Evolutionary conservation across 192 early-diverging fungal species (phyloP), one percentile per base, ranked within the genome.

Genomic region (Coemansia sp.): DNA sequence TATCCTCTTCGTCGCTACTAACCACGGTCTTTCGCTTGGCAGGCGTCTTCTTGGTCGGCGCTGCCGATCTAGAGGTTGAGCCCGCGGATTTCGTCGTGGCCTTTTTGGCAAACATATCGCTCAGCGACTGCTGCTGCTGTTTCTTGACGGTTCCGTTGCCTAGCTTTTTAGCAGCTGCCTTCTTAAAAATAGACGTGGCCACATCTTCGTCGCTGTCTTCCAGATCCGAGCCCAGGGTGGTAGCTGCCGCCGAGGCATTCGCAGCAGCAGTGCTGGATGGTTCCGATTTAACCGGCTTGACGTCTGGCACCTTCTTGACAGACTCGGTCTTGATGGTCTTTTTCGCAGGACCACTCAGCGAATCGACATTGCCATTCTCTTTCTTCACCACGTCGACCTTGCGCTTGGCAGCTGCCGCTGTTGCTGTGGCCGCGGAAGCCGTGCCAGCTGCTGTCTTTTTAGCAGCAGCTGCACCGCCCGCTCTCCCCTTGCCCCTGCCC

Each of bases 191-290:
- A 4, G 53, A 56, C 51, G 53, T 4, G 1, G 73, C 20, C 23
- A 75, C 69, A 29, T 81, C 78, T 19, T 81, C 74, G 57, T 81
- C 78, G 54, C 78, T 81, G 61, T 81, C 78, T 6, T 75, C 72
- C 52, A 75, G 48, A 35, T 81, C 78, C 14, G 72, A 81, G 6
- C 72, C 73, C n/a, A 75, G 57, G n/a, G 66, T 81, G 24, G 42
- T 50, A n/a, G n/a, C n/a, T 2, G 74, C 18, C 2, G 64, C 60
- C 5, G 57, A 5, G 48, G 55, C 58, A 24, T 19, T 18, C 0
- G 58, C 57, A 13, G 60, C 51, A 4, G 61, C 46, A 0, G 51
- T 58, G 1, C 58, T 55, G 11, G 62, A 64, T 27, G 46, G 36
- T 20, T n/a, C 35, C 28, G 68, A 62, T 6, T 16, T 6, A 16